Evolutionary conservation across 2,329 filamentous ascomycete species (phyloP).

Genomic region (Annulohypoxylon truncatum): DNA sequence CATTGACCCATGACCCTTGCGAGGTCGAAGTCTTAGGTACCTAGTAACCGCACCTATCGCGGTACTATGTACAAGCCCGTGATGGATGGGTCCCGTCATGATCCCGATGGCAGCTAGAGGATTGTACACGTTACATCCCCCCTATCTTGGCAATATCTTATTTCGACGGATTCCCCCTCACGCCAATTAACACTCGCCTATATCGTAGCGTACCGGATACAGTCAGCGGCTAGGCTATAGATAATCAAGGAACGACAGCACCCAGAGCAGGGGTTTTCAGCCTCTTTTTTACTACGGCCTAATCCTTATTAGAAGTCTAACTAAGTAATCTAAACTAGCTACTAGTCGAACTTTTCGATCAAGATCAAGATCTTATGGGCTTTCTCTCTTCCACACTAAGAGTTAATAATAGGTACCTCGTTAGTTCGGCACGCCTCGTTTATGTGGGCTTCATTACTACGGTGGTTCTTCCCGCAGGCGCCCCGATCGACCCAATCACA

Average conservation of each 20-base stretch:
- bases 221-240: neutral
- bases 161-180: neutral
- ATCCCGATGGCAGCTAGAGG: neutral
- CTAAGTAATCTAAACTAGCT: slow-evolving; percentile 19
- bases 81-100: neutral
- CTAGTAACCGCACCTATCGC: neutral
- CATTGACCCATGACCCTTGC: slow-evolving; percentile 17
- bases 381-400: slow-evolving; percentile 13
- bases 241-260: slow-evolving; percentile 31
- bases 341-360: slow-evolving; percentile 17
- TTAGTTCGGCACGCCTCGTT: slow-evolving; percentile 1
- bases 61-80: neutral
- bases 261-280: slow-evolving; percentile 26
- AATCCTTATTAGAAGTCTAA: slow-evolving; percentile 10
- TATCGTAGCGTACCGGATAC: slow-evolving; percentile 7
- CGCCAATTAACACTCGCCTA: slow-evolving; percentile 11
- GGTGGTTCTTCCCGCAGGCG: neutral
- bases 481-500: slow-evolving; percentile 9
- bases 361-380: slow-evolving; percentile 17
- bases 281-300: slow-evolving; percentile 21
- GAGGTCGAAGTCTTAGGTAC: neutral
- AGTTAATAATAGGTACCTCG: neutral
- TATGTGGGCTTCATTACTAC: slow-evolving; percentile 11
- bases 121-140: slow-evolving; percentile 26
- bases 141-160: slow-evolving; percentile 18